Base-by-base conservation (phyloP, 495 filamentous ascomycete genomes). In the Choiromyces venosus region DNA sequence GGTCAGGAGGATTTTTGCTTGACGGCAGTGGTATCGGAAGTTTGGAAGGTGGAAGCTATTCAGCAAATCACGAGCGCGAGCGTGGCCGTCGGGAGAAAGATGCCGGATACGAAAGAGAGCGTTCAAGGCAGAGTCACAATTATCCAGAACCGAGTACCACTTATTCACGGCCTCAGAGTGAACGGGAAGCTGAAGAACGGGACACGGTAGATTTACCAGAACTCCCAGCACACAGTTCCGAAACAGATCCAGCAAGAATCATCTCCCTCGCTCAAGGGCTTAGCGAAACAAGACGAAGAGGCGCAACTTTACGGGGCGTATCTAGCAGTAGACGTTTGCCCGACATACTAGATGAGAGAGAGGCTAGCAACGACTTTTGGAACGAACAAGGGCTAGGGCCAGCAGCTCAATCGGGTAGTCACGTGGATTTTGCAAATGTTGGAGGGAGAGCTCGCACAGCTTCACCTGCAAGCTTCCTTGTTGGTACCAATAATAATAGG, bases 1-100 rank as follows among this genome's bases (percentile, higher is more conserved):
- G 73, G 37, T 37, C 74, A 12, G 78, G 79, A 35, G 79, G 79
- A 14, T 80, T 80, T 65, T 72, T 80, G 35, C 79, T 80, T 65
- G 78, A 80, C 16, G 70, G 69, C 56, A 35, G 71, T 3, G 35
- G 76, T 37, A 68, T 64, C 42, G 61, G n/a, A 21, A 70, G 71
- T 46, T 21, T 36, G 4, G 67, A 67, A 8, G 52, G 66, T 9
- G 74, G 44, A 18, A 46, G 66, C n/a, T 40, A 74, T 67, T 61
- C 25, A 16, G 25, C 10, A 29, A 61, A 61, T 61, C 56, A 42
- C 56, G 69, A 71, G 40, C 37, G 21, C 37, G 69, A 73, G 16
- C 33, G 52, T 68, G 44, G 46, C 19, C 9, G 12, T 37, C 33
- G 72, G 67, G 65, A 40, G 42, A 29, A 29, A 10, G 38, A 70